These are phyloP conservation scores for Blattamonas nauphoetae DNA, from an alignment of 78 protist genomes.

Conservation along the genomic window DNA sequence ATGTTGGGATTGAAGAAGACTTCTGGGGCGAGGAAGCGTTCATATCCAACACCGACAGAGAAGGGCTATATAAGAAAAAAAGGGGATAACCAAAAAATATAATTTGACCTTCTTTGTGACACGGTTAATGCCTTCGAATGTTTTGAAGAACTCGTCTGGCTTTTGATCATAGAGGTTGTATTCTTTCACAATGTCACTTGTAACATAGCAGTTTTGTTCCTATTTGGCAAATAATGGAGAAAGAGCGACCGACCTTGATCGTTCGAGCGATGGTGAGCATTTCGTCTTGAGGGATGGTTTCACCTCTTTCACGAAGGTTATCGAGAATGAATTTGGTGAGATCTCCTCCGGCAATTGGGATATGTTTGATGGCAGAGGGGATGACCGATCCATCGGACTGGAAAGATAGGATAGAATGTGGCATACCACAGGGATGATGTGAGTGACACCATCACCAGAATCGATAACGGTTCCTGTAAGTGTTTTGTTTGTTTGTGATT, in stretches of 20 bases:
- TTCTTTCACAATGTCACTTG: constrained; percentile 87
- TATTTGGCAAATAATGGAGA: constrained; percentile 1
- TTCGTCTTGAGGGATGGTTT: constrained; percentile 76
- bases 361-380: constrained; percentile 84
- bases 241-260: constrained; percentile 13
- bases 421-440: constrained; percentile 91
- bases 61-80: not conserved
- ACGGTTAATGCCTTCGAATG: constrained; percentile 6
- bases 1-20: constrained; percentile 98
- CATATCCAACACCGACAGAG: constrained; percentile 87
- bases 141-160: constrained; percentile 63
- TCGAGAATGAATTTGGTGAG: constrained; percentile 87
- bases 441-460: constrained; percentile 98
- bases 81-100: not conserved
- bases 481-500: constrained; percentile 26
- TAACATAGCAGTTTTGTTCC: constrained; percentile 81
- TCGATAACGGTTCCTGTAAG: constrained; percentile 96
- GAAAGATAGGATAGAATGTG: not conserved
- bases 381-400: constrained; percentile 88
- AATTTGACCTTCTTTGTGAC: constrained; percentile 52
- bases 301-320: constrained; percentile 87
- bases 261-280: constrained; percentile 51
- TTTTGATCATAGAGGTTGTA: constrained; percentile 78
- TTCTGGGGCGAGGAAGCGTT: constrained; percentile 98
- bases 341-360: constrained; percentile 95